A percentile compares a stretch with the other conserved stretches of the same genome.
These are phyloP conservation scores for Ceratocystis alfenasii DNA, from an alignment of 2,329 filamentous ascomycete species.

Conservation along the genomic window DNA sequence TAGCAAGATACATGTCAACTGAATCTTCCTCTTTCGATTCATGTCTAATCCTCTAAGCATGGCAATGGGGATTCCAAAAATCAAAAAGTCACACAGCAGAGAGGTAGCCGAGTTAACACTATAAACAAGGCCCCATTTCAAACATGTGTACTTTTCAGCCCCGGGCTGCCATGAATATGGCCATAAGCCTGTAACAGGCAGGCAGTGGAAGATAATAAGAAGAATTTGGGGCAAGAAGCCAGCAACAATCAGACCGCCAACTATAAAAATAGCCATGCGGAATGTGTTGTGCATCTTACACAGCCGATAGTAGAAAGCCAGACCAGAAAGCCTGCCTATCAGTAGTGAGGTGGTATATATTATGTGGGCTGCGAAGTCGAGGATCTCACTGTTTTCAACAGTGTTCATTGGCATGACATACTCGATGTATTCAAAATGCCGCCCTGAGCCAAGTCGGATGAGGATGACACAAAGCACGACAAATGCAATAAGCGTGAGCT, in stretches of 20 bases:
- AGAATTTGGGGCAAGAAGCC: conserved; percentile 39
- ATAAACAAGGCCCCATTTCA: conserved; percentile 42
- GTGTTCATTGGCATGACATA: conserved; percentile 35
- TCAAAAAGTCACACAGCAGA: conserved; percentile 38
- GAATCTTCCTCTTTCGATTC: conserved; percentile 34
- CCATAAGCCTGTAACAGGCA: conserved; percentile 40
- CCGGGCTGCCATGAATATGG: conserved; percentile 38
- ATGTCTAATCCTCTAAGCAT: conserved; percentile 38
- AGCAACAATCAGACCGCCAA: conserved; percentile 31
- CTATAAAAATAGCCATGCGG: conserved; percentile 29
- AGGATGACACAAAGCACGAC: conserved; percentile 34
- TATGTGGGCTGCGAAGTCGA: conserved; percentile 41
- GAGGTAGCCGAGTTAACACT: conserved; percentile 40
- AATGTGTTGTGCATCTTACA: conserved; percentile 32
- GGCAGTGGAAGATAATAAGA: conserved; percentile 41
- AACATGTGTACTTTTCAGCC: conserved; percentile 33
- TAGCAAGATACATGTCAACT: conserved; percentile 37
- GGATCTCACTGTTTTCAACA: conserved; percentile 34
- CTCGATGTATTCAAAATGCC: conserved; percentile 36
- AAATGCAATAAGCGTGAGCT: conserved; percentile 34
- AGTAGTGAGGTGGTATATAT: conserved; percentile 41
- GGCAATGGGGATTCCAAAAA: conserved; percentile 40
- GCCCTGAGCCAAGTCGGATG: conserved; percentile 38
- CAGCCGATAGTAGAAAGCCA: conserved; percentile 41
- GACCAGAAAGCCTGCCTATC: conserved; percentile 39